Conservation (phyloP, 306 rosid species). For the Echinosophora koreensis region DNA sequence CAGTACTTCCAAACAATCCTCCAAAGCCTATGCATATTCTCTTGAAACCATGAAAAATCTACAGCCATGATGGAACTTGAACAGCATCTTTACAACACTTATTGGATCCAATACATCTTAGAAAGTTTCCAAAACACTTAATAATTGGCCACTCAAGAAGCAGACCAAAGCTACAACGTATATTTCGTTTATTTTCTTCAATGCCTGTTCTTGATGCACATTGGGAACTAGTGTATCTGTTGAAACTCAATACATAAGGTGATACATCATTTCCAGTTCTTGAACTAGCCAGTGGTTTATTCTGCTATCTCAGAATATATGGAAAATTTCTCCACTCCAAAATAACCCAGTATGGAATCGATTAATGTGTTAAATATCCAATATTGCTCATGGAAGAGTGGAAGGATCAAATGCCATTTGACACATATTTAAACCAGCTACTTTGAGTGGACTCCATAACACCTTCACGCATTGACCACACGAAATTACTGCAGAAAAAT, state of each 20-base stretch:
- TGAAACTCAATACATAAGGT: slow-evolving; percentile 37
- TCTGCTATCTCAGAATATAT: slow-evolving; percentile 44
- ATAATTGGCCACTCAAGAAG: slow-evolving; percentile 40
- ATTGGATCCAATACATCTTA: slow-evolving; percentile 19
- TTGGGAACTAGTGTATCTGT: slow-evolving; percentile 38
- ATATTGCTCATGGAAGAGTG: slow-evolving; percentile 53
- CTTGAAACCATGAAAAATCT: slow-evolving; percentile 28
- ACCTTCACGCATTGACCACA: slow-evolving; percentile 56
- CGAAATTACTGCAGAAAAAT: slow-evolving; percentile 64
- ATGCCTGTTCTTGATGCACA: slow-evolving; percentile 39
- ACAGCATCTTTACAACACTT: slow-evolving; percentile 32
- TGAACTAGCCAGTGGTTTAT: slow-evolving; percentile 49
- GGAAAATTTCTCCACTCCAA: slow-evolving; percentile 45
- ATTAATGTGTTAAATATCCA: slow-evolving; percentile 47
- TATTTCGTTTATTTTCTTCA: slow-evolving; percentile 43
- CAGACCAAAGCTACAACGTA: slow-evolving; percentile 27
- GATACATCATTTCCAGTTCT: slow-evolving; percentile 41
- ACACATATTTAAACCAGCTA: slow-evolving; percentile 54
- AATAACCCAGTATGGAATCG: slow-evolving; percentile 45
- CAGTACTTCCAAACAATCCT: slow-evolving; percentile 29
- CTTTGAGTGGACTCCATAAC: slow-evolving; percentile 55
- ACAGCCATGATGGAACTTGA: slow-evolving; percentile 1
- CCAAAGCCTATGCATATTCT: slow-evolving; percentile 26
- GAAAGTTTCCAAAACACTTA: slow-evolving; percentile 27
- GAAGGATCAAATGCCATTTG: slow-evolving; percentile 51